A percentile compares a stretch with the other conserved stretches of the same genome.
phyloP scores from a whole-genome alignment of 78 protist species.

The Dictyostelium purpureum region DNA sequence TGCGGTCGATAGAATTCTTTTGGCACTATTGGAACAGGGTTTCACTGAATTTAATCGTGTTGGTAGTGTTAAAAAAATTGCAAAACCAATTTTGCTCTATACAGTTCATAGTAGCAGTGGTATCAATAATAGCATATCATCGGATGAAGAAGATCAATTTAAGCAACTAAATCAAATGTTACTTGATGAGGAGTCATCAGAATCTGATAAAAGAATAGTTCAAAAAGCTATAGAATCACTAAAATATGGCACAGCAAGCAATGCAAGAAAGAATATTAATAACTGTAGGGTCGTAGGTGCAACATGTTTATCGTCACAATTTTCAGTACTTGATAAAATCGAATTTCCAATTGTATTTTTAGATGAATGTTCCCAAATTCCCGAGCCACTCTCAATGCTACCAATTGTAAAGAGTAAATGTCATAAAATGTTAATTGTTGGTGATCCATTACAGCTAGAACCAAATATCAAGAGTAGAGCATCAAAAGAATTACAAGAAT shows the following conservation, averaged over 20 bases:
- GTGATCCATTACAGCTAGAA: slow-evolving; percentile 91
- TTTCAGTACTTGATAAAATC: slow-evolving; percentile 65
- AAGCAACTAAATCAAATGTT: slow-evolving; percentile 54
- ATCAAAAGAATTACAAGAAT: background rate
- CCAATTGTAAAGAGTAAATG: slow-evolving; percentile 72
- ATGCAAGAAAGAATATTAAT: background rate
- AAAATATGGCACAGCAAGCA: slow-evolving; percentile 5
- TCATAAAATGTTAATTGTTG: slow-evolving; percentile 59
- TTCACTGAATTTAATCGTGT: slow-evolving; percentile 82
- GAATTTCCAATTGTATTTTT: slow-evolving; percentile 82
- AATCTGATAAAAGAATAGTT: background rate
- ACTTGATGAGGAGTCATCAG: background rate
- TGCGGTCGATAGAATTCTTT: slow-evolving; percentile 91
- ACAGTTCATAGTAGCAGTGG: slow-evolving; percentile 13
- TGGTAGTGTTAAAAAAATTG: slow-evolving; percentile 86
- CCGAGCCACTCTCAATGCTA: slow-evolving; percentile 84
- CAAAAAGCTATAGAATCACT: slow-evolving; percentile 4
- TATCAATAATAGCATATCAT: background rate
- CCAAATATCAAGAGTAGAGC: slow-evolving; percentile 77
- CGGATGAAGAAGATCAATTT: slow-evolving; percentile 43
- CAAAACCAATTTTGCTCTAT: slow-evolving; percentile 71
- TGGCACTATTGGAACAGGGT: slow-evolving; percentile 60
- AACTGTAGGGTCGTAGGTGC: slow-evolving; percentile 40
- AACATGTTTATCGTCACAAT: slow-evolving; percentile 87
- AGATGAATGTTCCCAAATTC: slow-evolving; percentile 89